Evolutionary conservation across 768 basidiomycete genomes (phyloP).

Genomic region (Panaeolus papilionaceus): DNA sequence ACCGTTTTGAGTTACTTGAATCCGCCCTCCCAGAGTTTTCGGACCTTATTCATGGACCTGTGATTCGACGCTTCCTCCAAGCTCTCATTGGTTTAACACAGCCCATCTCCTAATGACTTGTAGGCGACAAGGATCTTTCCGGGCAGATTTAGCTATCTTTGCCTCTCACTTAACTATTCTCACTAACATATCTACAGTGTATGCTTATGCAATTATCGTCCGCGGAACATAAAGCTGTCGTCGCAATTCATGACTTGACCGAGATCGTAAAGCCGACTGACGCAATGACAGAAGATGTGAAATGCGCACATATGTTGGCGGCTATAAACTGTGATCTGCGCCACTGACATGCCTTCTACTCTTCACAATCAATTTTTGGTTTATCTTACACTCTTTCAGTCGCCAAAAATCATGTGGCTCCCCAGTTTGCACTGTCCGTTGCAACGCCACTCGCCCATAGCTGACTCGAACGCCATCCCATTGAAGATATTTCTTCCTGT

Average conservation of each 20-base stretch:
- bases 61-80: background rate
- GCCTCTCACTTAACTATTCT: constrained; percentile 1
- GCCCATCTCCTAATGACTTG: background rate
- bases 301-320: constrained; percentile 1
- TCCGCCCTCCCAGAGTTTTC: constrained; percentile 2
- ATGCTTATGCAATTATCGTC: background rate
- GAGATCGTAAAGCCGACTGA: constrained; percentile 1
- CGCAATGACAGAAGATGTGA: background rate
- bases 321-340: constrained; percentile 6
- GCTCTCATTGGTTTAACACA: background rate
- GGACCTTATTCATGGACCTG: background rate
- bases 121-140: background rate
- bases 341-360: constrained; percentile 9
- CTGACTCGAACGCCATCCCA: background rate
- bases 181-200: background rate
- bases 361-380: background rate
- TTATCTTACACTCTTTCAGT: constrained; percentile 2
- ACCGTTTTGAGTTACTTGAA: constrained; percentile 12
- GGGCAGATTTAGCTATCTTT: constrained; percentile 3
- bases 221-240: background rate
- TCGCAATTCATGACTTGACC: background rate
- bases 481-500: background rate
- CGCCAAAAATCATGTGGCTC: background rate
- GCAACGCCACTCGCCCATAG: background rate
- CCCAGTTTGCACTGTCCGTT: background rate